Evolutionary conservation across 2,329 filamentous ascomycete species (phyloP).

Genomic region (Zymoseptoria tritici): DNA sequence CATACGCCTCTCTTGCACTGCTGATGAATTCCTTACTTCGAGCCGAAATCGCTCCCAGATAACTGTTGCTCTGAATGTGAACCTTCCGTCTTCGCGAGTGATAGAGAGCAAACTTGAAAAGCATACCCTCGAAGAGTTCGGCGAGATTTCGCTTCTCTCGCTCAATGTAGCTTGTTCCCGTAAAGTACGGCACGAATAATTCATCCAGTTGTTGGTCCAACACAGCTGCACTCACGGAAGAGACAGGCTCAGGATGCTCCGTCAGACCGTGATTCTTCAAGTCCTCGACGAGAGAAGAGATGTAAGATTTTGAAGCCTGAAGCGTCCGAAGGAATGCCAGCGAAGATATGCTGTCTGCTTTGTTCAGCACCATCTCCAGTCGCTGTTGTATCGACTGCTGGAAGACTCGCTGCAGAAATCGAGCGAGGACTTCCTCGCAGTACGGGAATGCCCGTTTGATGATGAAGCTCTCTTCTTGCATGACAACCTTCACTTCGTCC

Average conservation of each 20-base stretch:
- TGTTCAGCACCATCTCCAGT: slow-evolving; percentile 90
- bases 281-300: slow-evolving; percentile 81
- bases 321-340: slow-evolving; percentile 84
- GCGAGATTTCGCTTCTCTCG: slow-evolving; percentile 62
- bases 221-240: slow-evolving; percentile 68
- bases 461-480: slow-evolving; percentile 94
- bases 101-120: slow-evolving; percentile 96
- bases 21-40: slow-evolving; percentile 82
- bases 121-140: slow-evolving; percentile 78
- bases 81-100: slow-evolving; percentile 83
- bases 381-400: slow-evolving; percentile 97
- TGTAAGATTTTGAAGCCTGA: slow-evolving; percentile 84
- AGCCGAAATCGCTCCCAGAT: slow-evolving; percentile 86
- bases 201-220: slow-evolving; percentile 63
- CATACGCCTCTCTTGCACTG: slow-evolving; percentile 83
- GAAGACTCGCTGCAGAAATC: slow-evolving; percentile 92
- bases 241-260: slow-evolving; percentile 87
- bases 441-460: slow-evolving; percentile 96
- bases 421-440: slow-evolving; percentile 85
- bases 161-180: slow-evolving; percentile 59
- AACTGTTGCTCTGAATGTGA: slow-evolving; percentile 58
- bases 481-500: slow-evolving; percentile 89
- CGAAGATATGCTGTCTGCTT: slow-evolving; percentile 84
- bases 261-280: slow-evolving; percentile 90
- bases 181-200: slow-evolving; percentile 59